Percentiles rank a stretch among this genome's conserved stretches.
These are phyloP conservation scores for Suillus hirtellus DNA, from an alignment of 768 basidiomycete genomes.

Conservation along the genomic window DNA sequence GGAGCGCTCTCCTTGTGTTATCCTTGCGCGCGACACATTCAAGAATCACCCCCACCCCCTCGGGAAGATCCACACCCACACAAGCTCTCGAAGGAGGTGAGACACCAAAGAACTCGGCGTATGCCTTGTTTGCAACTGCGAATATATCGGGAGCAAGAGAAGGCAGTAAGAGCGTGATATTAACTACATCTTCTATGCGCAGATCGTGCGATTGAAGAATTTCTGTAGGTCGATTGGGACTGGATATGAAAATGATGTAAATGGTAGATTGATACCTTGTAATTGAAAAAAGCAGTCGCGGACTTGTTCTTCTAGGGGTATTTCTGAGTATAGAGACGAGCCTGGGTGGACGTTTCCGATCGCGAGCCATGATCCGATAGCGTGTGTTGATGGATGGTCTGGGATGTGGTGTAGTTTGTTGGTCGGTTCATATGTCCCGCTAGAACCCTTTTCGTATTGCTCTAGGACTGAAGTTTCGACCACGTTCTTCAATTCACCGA, in stretches of 20 bases:
- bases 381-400: slow-evolving; percentile 22
- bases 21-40: slow-evolving; percentile 69
- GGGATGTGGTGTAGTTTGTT: neutral
- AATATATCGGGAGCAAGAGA: slow-evolving; percentile 73
- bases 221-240: neutral
- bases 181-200: slow-evolving; percentile 34
- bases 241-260: neutral
- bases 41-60: slow-evolving; percentile 56
- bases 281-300: slow-evolving; percentile 63
- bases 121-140: slow-evolving; percentile 71
- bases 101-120: slow-evolving; percentile 79
- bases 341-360: slow-evolving; percentile 55
- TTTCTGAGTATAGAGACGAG: slow-evolving; percentile 17
- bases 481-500: slow-evolving; percentile 11
- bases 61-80: slow-evolving; percentile 74
- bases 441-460: neutral
- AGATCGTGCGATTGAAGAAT: neutral
- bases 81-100: slow-evolving; percentile 97
- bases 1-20: slow-evolving; percentile 65
- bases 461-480: neutral
- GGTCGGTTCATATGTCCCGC: too few relatives aligned
- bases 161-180: slow-evolving; percentile 81
- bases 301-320: slow-evolving; percentile 72
- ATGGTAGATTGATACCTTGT: slow-evolving; percentile 44
- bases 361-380: slow-evolving; percentile 66